A percentile compares a stretch with the other conserved stretches of the same genome.
phyloP scores from a whole-genome alignment of 2,329 filamentous ascomycete genomes.

The Falciphora oryzae region DNA sequence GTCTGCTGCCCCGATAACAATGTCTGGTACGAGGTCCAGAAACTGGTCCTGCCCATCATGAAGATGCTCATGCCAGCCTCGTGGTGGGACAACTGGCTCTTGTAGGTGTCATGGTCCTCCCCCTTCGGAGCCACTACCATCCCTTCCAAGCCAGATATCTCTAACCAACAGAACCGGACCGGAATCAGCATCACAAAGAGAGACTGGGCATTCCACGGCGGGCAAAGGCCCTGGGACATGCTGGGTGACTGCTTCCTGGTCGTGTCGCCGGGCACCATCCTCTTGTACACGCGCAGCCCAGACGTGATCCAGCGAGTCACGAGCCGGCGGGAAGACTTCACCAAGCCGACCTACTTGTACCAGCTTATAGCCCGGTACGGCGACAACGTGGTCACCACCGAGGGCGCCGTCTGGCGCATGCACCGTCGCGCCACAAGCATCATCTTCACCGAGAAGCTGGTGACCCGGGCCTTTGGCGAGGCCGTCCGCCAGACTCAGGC shows the following conservation, averaged over 20 bases:
- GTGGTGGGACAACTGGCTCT: slow-evolving; percentile 52
- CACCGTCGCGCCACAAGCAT: slow-evolving; percentile 68
- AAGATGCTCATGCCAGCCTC: slow-evolving; percentile 43
- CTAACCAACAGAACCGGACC: neutral
- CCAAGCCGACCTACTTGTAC: slow-evolving; percentile 59
- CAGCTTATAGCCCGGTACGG: slow-evolving; percentile 59
- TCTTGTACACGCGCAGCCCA: slow-evolving; percentile 55
- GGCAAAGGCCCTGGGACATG: slow-evolving; percentile 51
- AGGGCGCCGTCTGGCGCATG: slow-evolving; percentile 63
- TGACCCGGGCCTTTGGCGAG: slow-evolving; percentile 57
- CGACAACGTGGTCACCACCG: slow-evolving; percentile 64
- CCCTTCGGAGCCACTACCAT: neutral
- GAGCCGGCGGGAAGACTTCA: slow-evolving; percentile 62
- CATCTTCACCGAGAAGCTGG: slow-evolving; percentile 72
- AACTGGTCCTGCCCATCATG: slow-evolving; percentile 50
- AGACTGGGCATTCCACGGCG: slow-evolving; percentile 53
- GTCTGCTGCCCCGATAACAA: slow-evolving; percentile 44
- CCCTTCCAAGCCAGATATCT: neutral
- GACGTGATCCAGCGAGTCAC: slow-evolving; percentile 62
- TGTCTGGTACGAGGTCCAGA: slow-evolving; percentile 50
- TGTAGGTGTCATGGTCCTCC: slow-evolving; percentile 38
- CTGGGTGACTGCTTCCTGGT: slow-evolving; percentile 59
- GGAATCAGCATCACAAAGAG: slow-evolving; percentile 46
- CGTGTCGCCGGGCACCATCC: slow-evolving; percentile 50
- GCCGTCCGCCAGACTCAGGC: slow-evolving; percentile 56